These are phyloP conservation scores for Cutaneotrichosporon sp. DNA, from an alignment of 1,284 basidiomycete species.

Conservation along the genomic window DNA sequence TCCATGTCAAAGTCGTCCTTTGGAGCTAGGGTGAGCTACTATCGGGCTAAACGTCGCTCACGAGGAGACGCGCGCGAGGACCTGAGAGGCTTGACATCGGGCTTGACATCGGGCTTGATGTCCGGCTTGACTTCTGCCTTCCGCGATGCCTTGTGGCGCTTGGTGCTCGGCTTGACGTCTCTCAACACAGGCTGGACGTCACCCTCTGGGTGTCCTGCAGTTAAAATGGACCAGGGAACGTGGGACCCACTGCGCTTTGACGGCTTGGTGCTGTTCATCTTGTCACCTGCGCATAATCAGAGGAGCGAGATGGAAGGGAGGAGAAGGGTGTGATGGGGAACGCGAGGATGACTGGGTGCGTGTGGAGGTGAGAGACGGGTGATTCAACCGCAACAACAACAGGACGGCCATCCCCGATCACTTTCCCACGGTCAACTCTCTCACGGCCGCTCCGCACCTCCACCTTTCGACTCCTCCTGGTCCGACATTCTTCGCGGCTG, in stretches of 20 bases:
- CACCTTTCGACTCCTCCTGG: conserved; percentile 3
- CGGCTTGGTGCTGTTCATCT: background rate
- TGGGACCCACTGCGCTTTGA: background rate
- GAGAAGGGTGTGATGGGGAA: background rate
- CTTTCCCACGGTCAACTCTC: conserved; percentile 8
- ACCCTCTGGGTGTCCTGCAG: background rate
- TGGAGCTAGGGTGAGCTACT: conserved; percentile 12
- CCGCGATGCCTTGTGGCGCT: background rate
- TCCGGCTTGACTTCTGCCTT: background rate
- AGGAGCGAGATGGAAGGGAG: background rate
- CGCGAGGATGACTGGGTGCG: background rate
- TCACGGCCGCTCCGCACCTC: conserved; percentile 5
- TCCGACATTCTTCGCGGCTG: conserved; percentile 5
- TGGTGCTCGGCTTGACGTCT: background rate
- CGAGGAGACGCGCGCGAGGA: conserved; percentile 14
- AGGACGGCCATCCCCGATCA: background rate
- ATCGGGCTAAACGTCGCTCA: too few species aligned
- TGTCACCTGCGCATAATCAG: background rate
- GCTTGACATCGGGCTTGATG: too few species aligned
- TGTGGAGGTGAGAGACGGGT: background rate
- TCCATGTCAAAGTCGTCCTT: conserved; percentile 43
- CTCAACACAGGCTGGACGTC: background rate
- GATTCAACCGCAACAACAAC: conserved; percentile 1
- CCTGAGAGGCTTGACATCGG: conserved; percentile 3
- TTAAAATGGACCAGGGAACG: too few species aligned